A percentile compares a stretch with the other conserved stretches of the same genome.
Conservation (phyloP, 257 asterid species). For the Nicotiana tabacum region DNA sequence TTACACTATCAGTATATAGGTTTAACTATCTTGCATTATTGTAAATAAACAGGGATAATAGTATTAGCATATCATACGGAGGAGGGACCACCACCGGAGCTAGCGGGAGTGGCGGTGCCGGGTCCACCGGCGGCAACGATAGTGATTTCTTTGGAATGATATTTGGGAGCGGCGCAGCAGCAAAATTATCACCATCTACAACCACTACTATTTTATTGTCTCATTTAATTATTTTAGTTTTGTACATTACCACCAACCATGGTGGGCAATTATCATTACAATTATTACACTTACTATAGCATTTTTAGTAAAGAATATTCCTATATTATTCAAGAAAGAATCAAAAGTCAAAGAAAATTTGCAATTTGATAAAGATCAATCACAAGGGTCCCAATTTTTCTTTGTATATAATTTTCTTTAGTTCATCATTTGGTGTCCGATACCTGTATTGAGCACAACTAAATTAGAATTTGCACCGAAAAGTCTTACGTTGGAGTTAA, state of each 20-base stretch:
- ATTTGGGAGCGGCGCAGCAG: conserved; percentile 56
- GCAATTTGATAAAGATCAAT: neutral
- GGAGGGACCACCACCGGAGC: conserved; percentile 47
- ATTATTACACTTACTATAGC: conserved; percentile 21
- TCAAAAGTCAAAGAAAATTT: conserved; percentile 14
- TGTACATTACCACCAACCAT: conserved; percentile 37
- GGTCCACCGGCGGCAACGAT: conserved; percentile 30
- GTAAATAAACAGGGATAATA: conserved; percentile 44
- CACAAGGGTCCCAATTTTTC: neutral
- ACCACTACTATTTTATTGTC: conserved; percentile 37
- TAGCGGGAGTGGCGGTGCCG: conserved; percentile 22
- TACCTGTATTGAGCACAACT: too few species aligned
- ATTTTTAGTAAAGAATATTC: neutral
- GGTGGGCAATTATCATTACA: conserved; percentile 34
- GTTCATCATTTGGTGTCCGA: too few species aligned
- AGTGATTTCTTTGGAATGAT: conserved; percentile 54
- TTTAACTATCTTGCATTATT: neutral
- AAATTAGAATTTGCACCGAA: too few species aligned
- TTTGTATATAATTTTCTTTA: neutral
- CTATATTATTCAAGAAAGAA: neutral
- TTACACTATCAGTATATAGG: too few species aligned
- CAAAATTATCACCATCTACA: conserved; percentile 30
- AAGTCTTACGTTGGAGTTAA: too few species aligned
- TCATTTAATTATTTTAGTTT: conserved; percentile 37
- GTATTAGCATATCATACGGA: conserved; percentile 48